Percentiles rank a stretch among this genome's conserved stretches.
These are phyloP conservation scores for Colletotrichum costaricense DNA, from an alignment of 2,329 filamentous ascomycete species.

Conservation along the genomic window DNA sequence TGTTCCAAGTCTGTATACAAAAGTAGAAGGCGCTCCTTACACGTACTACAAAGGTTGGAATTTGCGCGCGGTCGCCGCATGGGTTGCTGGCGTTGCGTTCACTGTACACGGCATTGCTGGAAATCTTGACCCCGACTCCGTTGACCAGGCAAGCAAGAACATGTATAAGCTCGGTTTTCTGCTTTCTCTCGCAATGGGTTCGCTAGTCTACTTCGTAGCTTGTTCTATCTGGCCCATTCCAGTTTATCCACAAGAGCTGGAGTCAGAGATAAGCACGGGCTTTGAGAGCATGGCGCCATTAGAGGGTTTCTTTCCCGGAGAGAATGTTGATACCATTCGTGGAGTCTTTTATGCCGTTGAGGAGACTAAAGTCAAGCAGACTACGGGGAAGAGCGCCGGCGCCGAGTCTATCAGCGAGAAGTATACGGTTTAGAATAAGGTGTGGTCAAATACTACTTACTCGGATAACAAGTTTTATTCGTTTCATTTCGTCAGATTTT, in stretches of 20 bases:
- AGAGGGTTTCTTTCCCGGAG: conserved; percentile 39
- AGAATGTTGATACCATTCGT: conserved; percentile 29
- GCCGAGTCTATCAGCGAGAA: neutral
- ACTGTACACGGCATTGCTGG: conserved; percentile 42
- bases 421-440: neutral
- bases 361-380: neutral
- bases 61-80: conserved; percentile 37
- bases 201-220: conserved; percentile 40
- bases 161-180: conserved; percentile 44
- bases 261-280: conserved; percentile 17
- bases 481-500: too few relatives aligned
- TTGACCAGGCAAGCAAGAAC: conserved; percentile 39
- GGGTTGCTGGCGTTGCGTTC: conserved; percentile 38
- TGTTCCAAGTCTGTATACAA: conserved; percentile 43
- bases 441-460: too few relatives aligned
- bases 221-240: conserved; percentile 36
- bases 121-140: conserved; percentile 36
- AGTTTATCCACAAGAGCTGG: conserved; percentile 37
- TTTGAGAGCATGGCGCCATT: conserved; percentile 37
- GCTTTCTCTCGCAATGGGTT: conserved; percentile 40
- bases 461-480: too few relatives aligned
- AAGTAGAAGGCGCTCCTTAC: conserved; percentile 40
- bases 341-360: neutral
- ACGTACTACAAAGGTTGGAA: conserved; percentile 46
- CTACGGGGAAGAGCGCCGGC: neutral